Base-by-base conservation (phyloP, 176 grass and related monocot genomes). In the Phragmites australis region DNA sequence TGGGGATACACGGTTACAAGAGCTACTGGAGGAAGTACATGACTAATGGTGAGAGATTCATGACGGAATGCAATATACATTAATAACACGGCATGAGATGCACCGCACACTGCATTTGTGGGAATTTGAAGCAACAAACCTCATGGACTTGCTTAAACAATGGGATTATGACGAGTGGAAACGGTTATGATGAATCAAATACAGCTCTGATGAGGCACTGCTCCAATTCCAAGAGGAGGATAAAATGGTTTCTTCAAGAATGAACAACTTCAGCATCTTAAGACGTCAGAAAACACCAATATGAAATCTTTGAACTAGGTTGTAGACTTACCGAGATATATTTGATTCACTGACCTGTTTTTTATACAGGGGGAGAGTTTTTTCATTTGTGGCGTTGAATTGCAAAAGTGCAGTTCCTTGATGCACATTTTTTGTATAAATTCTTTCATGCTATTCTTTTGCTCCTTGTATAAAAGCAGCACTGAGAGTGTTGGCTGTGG, bases 41-140 rank as follows among this genome's bases (percentile, higher is more conserved):
- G 65, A 82, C 87, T 17, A 81, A 46, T 51, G 82, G 82, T 12
- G 91, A 93, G 56, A 83, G 70, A 18, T 93, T 90, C 44, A 85
- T 88, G 91, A 86, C 43, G 18, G 91, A 93, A 43, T 93, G 91
- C 81, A 93, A 93, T 39, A 89, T 93, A 69, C 88, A 88, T 75
- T 87, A 46, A 53, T 75, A 49, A 2, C 29, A 81, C 27, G 48
- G 37, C 18, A 76, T 65, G 22, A 76, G 49, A 81, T 21, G 23
- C 54, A 69, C 8, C 11, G 40, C 0, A 74, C 22, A 11, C 2
- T 30, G 21, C 47, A 62, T 49, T 77, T 70, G 22, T 65, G 46
- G 39, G 77, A 16, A 41, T 81, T 46, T 42, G 27, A 25, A 76
- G 54, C 34, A 59, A 7, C n/a, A 15, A 45, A 74, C 25, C 29